Conservation (phyloP, 2,329 filamentous ascomycete genomes). For the Fusarium armeniacum region DNA sequence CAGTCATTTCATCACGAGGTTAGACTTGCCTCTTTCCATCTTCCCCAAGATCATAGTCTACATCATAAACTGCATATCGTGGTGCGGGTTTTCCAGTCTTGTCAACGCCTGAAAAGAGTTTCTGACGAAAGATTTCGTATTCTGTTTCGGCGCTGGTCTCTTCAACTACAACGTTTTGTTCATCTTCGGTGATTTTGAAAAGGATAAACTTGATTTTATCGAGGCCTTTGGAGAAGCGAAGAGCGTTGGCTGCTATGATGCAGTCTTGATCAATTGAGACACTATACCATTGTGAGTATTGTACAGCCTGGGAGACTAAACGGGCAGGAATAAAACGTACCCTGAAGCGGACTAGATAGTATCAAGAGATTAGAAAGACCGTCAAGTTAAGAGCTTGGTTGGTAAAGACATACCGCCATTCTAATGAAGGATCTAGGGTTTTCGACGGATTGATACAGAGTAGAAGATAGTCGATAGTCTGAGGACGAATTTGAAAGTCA, state of each 20-base stretch:
- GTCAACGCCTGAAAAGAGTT: constrained; percentile 23
- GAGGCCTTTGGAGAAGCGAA: constrained; percentile 18
- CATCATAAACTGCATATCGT: constrained; percentile 40
- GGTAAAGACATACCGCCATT: constrained; percentile 13
- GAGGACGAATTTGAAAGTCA: not conserved
- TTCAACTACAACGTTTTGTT: constrained; percentile 33
- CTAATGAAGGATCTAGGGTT: not conserved
- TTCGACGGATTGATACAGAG: not conserved
- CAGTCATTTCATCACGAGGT: rapidly evolving
- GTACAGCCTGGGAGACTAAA: not conserved
- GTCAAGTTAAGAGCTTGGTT: rapidly evolving
- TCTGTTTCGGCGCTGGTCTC: constrained; percentile 19
- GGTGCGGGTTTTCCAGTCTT: constrained; percentile 25
- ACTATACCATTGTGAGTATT: constrained; percentile 4
- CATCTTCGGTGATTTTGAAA: constrained; percentile 38
- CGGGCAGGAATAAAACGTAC: not conserved
- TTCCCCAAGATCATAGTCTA: constrained; percentile 39
- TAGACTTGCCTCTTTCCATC: constrained; percentile 32
- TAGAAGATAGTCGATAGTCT: not conserved
- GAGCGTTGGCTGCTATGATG: constrained; percentile 25
- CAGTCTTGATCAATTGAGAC: constrained; percentile 35
- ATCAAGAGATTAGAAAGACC: not conserved
- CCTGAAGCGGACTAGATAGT: constrained; percentile 15
- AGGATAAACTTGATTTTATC: constrained; percentile 34
- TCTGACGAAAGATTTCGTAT: constrained; percentile 37